Evolutionary conservation across 345 rosid species (phyloP).

Genomic region (Microcos paniculata): DNA sequence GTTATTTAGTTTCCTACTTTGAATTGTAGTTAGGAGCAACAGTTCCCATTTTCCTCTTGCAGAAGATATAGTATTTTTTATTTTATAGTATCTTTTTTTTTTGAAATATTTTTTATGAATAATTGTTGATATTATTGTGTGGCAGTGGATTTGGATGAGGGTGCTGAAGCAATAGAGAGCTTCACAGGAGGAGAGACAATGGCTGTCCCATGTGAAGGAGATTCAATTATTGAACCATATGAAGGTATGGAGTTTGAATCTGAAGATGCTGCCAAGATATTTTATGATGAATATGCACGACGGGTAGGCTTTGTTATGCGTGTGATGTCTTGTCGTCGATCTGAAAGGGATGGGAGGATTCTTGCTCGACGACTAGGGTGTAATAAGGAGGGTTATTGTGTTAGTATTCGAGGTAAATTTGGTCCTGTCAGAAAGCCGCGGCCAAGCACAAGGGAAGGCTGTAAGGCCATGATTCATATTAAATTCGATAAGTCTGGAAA

Average conservation of each 20-base stretch:
- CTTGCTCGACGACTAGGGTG: constrained; percentile 91
- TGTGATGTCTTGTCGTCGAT: constrained; percentile 90
- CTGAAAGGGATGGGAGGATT: constrained; percentile 87
- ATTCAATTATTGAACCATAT: constrained; percentile 50
- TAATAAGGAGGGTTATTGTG: constrained; percentile 88
- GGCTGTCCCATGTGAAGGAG: constrained; percentile 29
- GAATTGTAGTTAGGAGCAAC: background rate
- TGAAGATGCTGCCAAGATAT: constrained; percentile 83
- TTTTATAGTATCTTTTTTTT: background rate
- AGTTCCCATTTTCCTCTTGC: background rate
- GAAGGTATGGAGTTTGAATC: constrained; percentile 90
- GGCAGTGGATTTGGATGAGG: constrained; percentile 61
- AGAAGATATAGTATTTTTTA: background rate
- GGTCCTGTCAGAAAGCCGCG: constrained; percentile 73
- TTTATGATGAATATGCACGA: constrained; percentile 83
- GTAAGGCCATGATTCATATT: constrained; percentile 89
- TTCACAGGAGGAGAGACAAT: constrained; percentile 35
- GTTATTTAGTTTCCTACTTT: background rate
- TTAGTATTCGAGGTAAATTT: constrained; percentile 70
- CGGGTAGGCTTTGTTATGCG: constrained; percentile 87
- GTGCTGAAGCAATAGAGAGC: constrained; percentile 32
- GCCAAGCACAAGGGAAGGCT: constrained; percentile 83
- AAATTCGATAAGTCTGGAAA: constrained; percentile 70
- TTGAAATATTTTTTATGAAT: background rate
- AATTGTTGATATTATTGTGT: constrained; percentile 14